Evolutionary conservation across 2,329 filamentous ascomycete species (phyloP).

Genomic region (Aureobasidium pullulans): DNA sequence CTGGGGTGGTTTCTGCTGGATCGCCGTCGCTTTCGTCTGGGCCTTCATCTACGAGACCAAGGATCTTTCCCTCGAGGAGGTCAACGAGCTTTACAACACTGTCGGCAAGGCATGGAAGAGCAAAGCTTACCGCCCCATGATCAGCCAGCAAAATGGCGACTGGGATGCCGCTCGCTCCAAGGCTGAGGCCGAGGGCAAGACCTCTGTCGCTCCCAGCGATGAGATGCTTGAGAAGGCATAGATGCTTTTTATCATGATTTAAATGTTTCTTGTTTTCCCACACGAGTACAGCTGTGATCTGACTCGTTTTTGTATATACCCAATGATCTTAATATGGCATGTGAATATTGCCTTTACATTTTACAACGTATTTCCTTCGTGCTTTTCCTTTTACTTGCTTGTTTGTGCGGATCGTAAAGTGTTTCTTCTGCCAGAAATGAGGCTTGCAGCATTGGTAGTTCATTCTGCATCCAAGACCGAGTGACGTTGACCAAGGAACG

Average conservation of each 20-base stretch:
- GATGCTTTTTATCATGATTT: neutral
- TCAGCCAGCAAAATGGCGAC: constrained; percentile 16
- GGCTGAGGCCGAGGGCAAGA: constrained; percentile 3
- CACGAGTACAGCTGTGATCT: neutral
- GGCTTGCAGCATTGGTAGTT: no score
- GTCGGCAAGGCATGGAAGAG: constrained; percentile 65
- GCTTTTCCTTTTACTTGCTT: no score
- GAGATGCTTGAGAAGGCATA: constrained; percentile 12
- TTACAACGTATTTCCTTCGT: no score
- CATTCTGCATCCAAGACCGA: no score
- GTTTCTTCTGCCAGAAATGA: no score
- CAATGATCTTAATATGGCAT: neutral
- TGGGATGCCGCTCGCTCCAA: neutral
- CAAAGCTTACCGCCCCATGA: constrained; percentile 52
- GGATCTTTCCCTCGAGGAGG: constrained; percentile 69
- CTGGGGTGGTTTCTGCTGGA: constrained; percentile 36
- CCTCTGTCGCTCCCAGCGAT: neutral
- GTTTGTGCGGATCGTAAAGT: no score
- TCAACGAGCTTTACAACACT: constrained; percentile 71
- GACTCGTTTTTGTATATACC: neutral
- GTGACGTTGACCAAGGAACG: no score
- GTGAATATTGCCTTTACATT: neutral
- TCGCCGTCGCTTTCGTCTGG: constrained; percentile 60
- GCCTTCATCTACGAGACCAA: constrained; percentile 70
- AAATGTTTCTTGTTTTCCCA: neutral